Evolutionary conservation across 495 filamentous ascomycete species (phyloP), one percentile per base, ranked within the genome.

Genomic region (Lindgomyces ingoldianus): DNA sequence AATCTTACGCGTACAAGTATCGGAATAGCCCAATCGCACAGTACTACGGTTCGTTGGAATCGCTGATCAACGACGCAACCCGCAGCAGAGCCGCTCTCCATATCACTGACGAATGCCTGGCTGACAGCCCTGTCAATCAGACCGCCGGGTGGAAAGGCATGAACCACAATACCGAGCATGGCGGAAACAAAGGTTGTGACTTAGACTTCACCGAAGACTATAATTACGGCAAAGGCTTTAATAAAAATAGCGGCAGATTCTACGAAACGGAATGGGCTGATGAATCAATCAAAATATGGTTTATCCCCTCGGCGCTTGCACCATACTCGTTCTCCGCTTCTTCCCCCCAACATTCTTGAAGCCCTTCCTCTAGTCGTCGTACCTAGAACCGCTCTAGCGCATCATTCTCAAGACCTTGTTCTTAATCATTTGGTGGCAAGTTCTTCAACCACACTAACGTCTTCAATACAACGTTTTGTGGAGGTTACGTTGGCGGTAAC

Each of bases 221-320:
- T 51, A 77, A 75, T 14, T 89, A 82, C 68, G 87, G 86, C 33
- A 67, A 72, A 2, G 76, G 72, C 0, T 89, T 85, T 76, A 90
- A 90, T 72, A 61, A 65, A 19, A 68, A 59, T 44, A 79, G 80
- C 4, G 87, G 88, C 47, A 87, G 86, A 33, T 42, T 87, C 45
- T 84, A 83, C 65, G 88, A 81, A 10, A 83, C 83, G 68, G 86
- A 91, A 74, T 88, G 85, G 83, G 84, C 27, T 45, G 68, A 26
- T 73, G 79, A 44, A 79, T 79, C 42, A 19, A 89, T 91, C 67
- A 79, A 79, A 11, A 73, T 89, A 44, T 90, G 84, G 83, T 81
- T 83, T 73, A 89, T 87, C 64, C 62, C 73, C 2, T 74, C 81
- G 16, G 65, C 63, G n/a, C 70, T 64, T 16, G 71, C 85, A 33